phyloP scores from a whole-genome alignment of 2,329 filamentous ascomycete species.

The Thyridium curvatum region DNA sequence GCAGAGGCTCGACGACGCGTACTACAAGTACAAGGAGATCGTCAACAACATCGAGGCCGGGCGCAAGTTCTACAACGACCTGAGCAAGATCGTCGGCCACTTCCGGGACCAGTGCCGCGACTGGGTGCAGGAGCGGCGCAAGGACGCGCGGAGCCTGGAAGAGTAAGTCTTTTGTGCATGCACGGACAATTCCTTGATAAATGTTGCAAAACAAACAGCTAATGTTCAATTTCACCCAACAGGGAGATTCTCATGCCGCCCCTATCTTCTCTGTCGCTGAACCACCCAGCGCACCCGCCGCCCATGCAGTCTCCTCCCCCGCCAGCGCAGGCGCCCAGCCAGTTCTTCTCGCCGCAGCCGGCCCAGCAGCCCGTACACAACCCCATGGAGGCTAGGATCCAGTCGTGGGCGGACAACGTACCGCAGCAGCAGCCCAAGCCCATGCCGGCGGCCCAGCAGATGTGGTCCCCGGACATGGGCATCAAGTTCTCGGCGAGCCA shows the following conservation, averaged over 20 bases:
- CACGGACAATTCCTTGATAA: too few relatives aligned
- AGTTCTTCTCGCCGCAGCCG: conserved; percentile 18
- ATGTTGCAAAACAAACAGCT: too few relatives aligned
- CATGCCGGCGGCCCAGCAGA: conserved; percentile 39
- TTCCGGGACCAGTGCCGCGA: conserved; percentile 74
- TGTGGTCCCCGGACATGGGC: conserved; percentile 77
- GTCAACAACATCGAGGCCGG: conserved; percentile 86
- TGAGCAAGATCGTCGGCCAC: conserved; percentile 74
- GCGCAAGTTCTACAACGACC: conserved; percentile 94
- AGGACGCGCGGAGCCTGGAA: conserved; percentile 75
- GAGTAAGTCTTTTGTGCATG: conserved; percentile 45
- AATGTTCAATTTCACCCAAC: conserved; percentile 2
- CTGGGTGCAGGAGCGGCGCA: conserved; percentile 74
- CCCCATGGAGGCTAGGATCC: conserved; percentile 43
- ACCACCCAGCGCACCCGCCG: conserved; percentile 19
- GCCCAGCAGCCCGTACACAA: conserved; percentile 15
- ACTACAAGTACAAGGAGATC: conserved; percentile 94
- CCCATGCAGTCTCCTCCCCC: conserved; percentile 2
- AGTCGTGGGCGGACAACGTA: conserved; percentile 48
- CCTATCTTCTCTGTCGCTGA: conserved; percentile 34
- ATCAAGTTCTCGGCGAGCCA: conserved; percentile 62
- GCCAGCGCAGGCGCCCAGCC: conserved; percentile 14
- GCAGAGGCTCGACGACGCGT: conserved; percentile 84
- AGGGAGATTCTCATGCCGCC: conserved; percentile 49
- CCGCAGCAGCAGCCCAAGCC: conserved; percentile 50